Base-by-base conservation (phyloP, 805 yeast species). In the Maudiozyma bulderi region DNA sequence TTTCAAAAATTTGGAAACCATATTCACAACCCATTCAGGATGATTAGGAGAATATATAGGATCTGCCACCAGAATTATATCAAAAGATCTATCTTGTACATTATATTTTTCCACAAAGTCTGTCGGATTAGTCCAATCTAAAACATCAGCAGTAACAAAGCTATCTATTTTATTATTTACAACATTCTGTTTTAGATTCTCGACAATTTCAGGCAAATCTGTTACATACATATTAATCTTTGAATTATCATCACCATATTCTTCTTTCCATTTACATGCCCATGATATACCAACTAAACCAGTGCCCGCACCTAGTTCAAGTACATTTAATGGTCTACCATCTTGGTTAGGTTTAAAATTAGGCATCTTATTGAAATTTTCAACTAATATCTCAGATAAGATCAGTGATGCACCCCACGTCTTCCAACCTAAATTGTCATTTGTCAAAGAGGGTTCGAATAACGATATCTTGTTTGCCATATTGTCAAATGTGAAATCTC, bases 261-360 rank as follows among this genome's bases (percentile, higher is more conserved):
- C 71, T 42, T 60, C 58, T 32, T 52, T 50, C 57, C 60, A 60
- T 52, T 61, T 62, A 14, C 53, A 47, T 2, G 60, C 77, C 49
- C 86, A 73, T 0, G 82, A 73, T 35, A 93, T 84, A 0, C 98
- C 97, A 3, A 82, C 84, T 13, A 91, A 71, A 0, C 99, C 99
- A 0, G 99, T 93, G 0, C 99, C 99, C 0, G 98, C 74, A 0
- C 99, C 99, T n/a, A 93, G 68, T 58, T 91, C 99, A 31, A 86
- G 62, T 0, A 82, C 64, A 35, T 62, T 45, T 60, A 57, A 13
- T 56, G 55, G 51, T 14, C 50, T 42, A 5, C 34, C 15, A 8
- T 14, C 11, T 2, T 43, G 62, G 0, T 32, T 50, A 8, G 32
- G 34, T 42, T 31, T 47, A 30, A 37, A 30, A 6, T 37, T 9